Base-by-base conservation (phyloP, 2,329 filamentous ascomycete genomes). In the Keithomyces neogunnii region DNA sequence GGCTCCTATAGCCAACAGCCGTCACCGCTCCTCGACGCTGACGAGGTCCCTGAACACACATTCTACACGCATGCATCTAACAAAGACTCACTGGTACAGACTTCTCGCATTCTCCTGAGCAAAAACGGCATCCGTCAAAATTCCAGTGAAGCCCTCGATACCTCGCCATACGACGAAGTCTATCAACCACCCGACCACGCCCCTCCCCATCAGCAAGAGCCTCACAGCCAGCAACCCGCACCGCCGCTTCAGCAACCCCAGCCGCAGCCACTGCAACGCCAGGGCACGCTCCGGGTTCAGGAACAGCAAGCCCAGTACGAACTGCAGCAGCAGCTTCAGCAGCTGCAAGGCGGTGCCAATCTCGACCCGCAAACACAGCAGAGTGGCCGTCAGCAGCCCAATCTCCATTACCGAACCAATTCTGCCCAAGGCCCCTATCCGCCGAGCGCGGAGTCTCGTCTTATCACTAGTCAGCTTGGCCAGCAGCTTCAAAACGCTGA, bases 401-500 rank as follows among this genome's bases (percentile, higher is more conserved):
- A 40, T 19, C 45, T 51, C 26, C 55, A 63, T 13, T 56, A 53
- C 53, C 48, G 52, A 28, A 11, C 51, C 45, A 51, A 48, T 46
- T 51, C 55, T 45, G 51, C 49, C 29, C 55, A 58, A 49, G 55
- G 53, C 30, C 46, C 55, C 13, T 68, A 68, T 42, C 68, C 72
- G 47, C 69, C 70, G 49, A 61, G 61, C 52, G 63, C 62, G 31
- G 68, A 65, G 45, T 62, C 67, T 52, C 68, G 62, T 49, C 57
- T 64, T 40, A 63, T 63, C 53, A 61, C 67, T n/a, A 63, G 63
- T 39, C 67, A 71, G 50, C 61, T 69, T 49, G 64, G 55, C 51
- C 65, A 62, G 44, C 63, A 64, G 50, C 63, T 63, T 48, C 67
- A 64, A 51, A 83, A 81, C 60, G 68, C 78, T 31, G 81, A 85